A percentile compares a stretch with the other conserved stretches of the same genome.
phyloP scores from a whole-genome alignment of 1,284 basidiomycete species.

The Apiotrichum veenhuisii region DNA sequence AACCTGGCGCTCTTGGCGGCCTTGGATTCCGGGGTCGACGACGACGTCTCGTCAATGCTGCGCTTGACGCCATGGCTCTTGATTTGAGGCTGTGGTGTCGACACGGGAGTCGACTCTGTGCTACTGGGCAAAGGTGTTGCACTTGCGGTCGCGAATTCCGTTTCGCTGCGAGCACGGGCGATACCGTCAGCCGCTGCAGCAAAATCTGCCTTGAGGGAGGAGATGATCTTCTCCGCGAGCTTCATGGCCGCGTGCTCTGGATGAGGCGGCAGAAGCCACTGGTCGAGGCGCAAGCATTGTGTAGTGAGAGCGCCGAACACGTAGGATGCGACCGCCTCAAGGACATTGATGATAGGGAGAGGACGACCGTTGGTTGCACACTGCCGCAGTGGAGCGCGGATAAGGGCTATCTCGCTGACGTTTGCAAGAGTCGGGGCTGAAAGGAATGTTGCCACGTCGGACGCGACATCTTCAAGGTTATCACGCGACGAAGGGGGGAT shows the following conservation, averaged over 20 bases:
- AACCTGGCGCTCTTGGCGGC: slow-evolving; percentile 30
- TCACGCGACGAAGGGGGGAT: not conserved
- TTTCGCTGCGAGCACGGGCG: not conserved
- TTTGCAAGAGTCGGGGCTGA: slow-evolving; percentile 5
- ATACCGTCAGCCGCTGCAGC: not conserved
- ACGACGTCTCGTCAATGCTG: not conserved
- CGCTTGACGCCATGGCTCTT: slow-evolving; percentile 20
- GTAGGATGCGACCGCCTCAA: slow-evolving; percentile 23
- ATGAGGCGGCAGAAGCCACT: slow-evolving; percentile 13
- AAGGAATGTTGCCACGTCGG: slow-evolving; percentile 8
- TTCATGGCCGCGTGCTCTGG: not conserved
- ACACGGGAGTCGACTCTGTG: not conserved
- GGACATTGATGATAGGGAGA: slow-evolving; percentile 22
- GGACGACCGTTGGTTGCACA: slow-evolving; percentile 16
- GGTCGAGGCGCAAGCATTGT: slow-evolving; percentile 10
- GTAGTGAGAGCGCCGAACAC: slow-evolving; percentile 13
- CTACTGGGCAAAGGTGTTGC: not conserved
- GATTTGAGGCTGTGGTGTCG: not conserved
- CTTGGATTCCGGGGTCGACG: slow-evolving; percentile 22
- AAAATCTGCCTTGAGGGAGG: not conserved
- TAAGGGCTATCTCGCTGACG: slow-evolving; percentile 8
- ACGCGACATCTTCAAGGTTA: not conserved
- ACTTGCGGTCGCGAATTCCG: not conserved
- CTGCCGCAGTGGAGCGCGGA: slow-evolving; percentile 22
- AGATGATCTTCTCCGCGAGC: not conserved